Base-by-base conservation (phyloP, 2,329 filamentous ascomycete species). In the Scedosporium boydii region DNA sequence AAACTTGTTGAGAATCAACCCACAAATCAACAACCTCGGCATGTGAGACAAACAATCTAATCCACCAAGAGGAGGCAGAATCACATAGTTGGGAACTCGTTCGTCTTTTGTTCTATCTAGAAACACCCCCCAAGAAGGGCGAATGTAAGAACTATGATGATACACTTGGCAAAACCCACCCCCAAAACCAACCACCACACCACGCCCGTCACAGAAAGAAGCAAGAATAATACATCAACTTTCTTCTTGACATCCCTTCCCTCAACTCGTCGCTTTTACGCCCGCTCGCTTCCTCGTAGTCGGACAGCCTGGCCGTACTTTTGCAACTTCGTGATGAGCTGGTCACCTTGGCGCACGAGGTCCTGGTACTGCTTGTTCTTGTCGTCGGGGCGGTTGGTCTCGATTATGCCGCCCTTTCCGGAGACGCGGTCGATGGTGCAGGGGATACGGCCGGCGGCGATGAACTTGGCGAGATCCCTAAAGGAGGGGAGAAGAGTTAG, bases 341-440 rank as follows among this genome's bases (percentile, higher is more conserved):
- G 90, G 76, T 99, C 95, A 38, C 95, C 95, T 74, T 98, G 95
- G 79, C 95, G 95, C 65, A 99, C 92, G 44, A 98, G 92, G 70
- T 99, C 95, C 70, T 93, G 90, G 77, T 99, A 99, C 79, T 99
- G 95, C 84, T 96, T 97, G 83, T 98, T 98, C 87, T 99, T 99
- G 80, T 96, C 93, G 74, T 98, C 95, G 7, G 93, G 93, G 62
- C 95, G 85, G 79, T 97, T 97, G 55, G 95, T 99, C 83, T 98
- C 95, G 70, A 99, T 98, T 69, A 98, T 90, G 51, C 51, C 59
- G 60, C 93, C 93, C 75, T 96, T 95, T 68, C 93, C 95, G 64
- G 93, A 91, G 67, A 99, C 95, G 62, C 95, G 90, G 77, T 99
- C 95, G 69, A 99, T 98, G 26, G 93, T 98, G 82, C 95, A 98